phyloP scores from a whole-genome alignment of 805 yeast species.

The Saturnispora dispora region DNA sequence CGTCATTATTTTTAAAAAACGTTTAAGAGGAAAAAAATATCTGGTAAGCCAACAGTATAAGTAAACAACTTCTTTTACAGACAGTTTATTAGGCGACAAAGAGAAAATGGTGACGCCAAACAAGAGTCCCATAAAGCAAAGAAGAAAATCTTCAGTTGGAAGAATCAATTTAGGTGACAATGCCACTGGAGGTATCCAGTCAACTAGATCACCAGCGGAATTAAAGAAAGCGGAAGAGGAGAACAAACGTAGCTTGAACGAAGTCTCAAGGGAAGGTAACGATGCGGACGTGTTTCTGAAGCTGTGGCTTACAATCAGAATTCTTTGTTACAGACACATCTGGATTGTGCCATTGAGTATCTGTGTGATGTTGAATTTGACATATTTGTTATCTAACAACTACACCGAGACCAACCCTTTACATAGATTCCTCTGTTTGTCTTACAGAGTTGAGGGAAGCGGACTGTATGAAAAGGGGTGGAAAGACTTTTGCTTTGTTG shows the following conservation, averaged over 20 bases:
- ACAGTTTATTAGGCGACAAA: neutral
- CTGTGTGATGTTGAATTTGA: slow-evolving; percentile 30
- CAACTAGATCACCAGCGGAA: slow-evolving; percentile 46
- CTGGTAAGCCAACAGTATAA: neutral
- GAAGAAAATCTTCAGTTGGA: slow-evolving; percentile 57
- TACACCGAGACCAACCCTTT: slow-evolving; percentile 51
- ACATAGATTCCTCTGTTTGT: slow-evolving; percentile 52
- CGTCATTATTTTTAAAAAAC: neutral
- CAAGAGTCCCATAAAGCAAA: slow-evolving; percentile 6
- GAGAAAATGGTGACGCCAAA: neutral
- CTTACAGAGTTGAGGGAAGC: slow-evolving; percentile 54
- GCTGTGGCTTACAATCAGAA: slow-evolving; percentile 48
- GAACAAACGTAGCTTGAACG: slow-evolving; percentile 25
- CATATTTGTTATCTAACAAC: slow-evolving; percentile 50
- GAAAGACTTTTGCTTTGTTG: slow-evolving; percentile 72
- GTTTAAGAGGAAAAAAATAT: neutral
- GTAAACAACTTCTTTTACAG: neutral
- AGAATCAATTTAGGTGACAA: slow-evolving; percentile 67
- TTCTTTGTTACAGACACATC: slow-evolving; percentile 49
- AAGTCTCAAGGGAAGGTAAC: slow-evolving; percentile 20
- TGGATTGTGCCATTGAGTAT: slow-evolving; percentile 64
- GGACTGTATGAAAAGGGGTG: slow-evolving; percentile 77
- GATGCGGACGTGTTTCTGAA: slow-evolving; percentile 51
- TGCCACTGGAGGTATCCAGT: slow-evolving; percentile 54
- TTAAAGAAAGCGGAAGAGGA: slow-evolving; percentile 31